Percentiles rank a stretch among this genome's conserved stretches.
phyloP scores from a whole-genome alignment of 2,329 filamentous ascomycete species.

The Plectosphaerella cucumerina region DNA sequence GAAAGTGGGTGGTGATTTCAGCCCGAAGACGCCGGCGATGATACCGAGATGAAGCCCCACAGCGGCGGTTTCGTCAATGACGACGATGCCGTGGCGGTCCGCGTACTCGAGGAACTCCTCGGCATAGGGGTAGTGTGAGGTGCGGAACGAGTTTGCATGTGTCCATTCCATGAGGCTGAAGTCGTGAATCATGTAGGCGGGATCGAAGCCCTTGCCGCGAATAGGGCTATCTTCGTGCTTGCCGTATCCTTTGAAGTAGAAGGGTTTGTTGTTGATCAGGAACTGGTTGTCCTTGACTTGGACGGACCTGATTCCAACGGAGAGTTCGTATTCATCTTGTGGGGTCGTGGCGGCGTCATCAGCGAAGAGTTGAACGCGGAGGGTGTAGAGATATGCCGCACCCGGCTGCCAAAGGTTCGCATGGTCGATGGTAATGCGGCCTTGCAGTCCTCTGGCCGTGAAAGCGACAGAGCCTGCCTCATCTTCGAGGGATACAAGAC shows the following conservation, averaged over 20 bases:
- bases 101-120: constrained; percentile 23
- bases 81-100: constrained; percentile 21
- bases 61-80: constrained; percentile 22
- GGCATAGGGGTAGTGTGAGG: constrained; percentile 23
- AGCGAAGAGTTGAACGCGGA: constrained; percentile 14
- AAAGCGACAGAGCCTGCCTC: constrained; percentile 6
- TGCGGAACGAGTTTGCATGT: constrained; percentile 25
- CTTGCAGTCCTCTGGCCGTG: constrained; percentile 4
- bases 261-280: constrained; percentile 21
- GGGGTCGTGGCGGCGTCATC: neutral
- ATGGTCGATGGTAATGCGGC: constrained; percentile 11
- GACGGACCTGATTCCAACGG: constrained; percentile 17
- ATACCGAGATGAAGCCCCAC: constrained; percentile 19
- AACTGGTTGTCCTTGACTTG: constrained; percentile 15
- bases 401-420: constrained; percentile 20
- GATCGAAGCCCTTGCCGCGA: constrained; percentile 22
- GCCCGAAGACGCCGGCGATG: constrained; percentile 8
- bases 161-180: constrained; percentile 23
- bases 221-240: constrained; percentile 21
- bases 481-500: constrained; percentile 5
- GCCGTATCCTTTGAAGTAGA: constrained; percentile 24
- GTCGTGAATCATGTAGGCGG: constrained; percentile 24
- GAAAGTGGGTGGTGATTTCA: constrained; percentile 9
- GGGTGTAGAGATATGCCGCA: constrained; percentile 20
- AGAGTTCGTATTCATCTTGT: constrained; percentile 16